Evolutionary conservation across 306 rosid species (phyloP).

Genomic region (Prunus persica): DNA sequence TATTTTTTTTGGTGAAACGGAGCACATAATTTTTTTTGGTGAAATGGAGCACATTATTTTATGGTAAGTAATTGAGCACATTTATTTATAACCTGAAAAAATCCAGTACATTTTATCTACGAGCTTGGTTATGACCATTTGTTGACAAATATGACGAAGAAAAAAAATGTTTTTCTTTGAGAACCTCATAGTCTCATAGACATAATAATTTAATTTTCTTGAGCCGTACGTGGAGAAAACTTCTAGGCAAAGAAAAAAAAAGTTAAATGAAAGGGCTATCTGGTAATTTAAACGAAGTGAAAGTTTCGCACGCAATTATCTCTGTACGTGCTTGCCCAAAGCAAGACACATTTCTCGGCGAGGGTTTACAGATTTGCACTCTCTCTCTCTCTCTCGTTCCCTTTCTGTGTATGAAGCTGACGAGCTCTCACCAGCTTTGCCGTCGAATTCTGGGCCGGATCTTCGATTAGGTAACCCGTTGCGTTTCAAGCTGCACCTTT

Average conservation of each 20-base stretch:
- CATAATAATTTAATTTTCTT: too few species aligned
- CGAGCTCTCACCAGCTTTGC: conserved; percentile 15
- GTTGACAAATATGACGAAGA: too few species aligned
- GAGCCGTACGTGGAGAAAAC: too few species aligned
- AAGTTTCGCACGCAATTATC: not conserved
- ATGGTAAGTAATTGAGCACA: too few species aligned
- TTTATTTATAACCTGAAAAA: too few species aligned
- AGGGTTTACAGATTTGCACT: conserved; percentile 1
- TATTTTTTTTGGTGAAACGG: too few species aligned
- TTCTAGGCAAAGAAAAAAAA: not conserved
- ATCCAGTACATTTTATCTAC: too few species aligned
- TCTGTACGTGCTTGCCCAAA: not conserved
- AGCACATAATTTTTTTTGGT: too few species aligned
- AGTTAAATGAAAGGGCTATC: not conserved
- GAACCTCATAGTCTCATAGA: too few species aligned
- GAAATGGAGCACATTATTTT: too few species aligned
- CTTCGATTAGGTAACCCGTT: conserved; percentile 36
- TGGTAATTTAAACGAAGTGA: not conserved
- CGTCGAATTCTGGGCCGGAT: conserved; percentile 16
- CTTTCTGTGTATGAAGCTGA: conserved; percentile 15
- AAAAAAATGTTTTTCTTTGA: too few species aligned
- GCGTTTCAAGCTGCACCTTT: conserved; percentile 1
- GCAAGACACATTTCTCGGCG: conserved; percentile 3
- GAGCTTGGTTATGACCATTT: too few species aligned
- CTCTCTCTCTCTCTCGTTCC: not conserved